Conservation (phyloP, 257 asterid species). For the Anisodus tanguticus region DNA sequence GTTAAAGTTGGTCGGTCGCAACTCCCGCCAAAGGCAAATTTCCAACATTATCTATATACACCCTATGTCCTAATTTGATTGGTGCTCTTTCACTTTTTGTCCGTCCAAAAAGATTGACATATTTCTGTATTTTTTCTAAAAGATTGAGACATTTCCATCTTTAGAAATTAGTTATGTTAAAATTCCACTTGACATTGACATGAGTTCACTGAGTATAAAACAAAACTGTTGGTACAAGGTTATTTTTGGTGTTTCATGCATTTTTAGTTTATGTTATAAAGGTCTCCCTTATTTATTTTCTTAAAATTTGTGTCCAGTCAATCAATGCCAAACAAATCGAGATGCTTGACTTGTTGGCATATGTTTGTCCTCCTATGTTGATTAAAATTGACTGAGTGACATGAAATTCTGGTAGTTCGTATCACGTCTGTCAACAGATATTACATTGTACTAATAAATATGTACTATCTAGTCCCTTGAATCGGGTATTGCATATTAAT, state of each 20-base stretch:
- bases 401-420: not conserved
- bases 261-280: not conserved
- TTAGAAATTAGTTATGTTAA: not conserved
- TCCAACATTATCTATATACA: slow-evolving; percentile 11
- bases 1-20: too few relatives aligned
- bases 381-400: not conserved
- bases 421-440: slow-evolving; percentile 9
- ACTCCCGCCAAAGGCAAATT: too few relatives aligned
- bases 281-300: not conserved
- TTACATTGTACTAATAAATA: slow-evolving; percentile 13
- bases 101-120: not conserved
- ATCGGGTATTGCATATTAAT: not conserved
- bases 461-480: not conserved
- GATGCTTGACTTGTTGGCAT: not conserved
- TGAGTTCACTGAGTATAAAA: not conserved
- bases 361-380: slow-evolving; percentile 12
- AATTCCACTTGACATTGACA: slow-evolving; percentile 20
- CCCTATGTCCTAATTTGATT: not conserved
- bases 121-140: not conserved
- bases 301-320: not conserved
- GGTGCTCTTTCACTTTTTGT: not conserved
- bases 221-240: not conserved
- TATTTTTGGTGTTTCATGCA: slow-evolving; percentile 2
- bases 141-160: slow-evolving; percentile 6
- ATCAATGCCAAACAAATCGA: not conserved